phyloP scores from a whole-genome alignment of 2,329 filamentous ascomycete genomes.

The Claviceps spartinae region DNA sequence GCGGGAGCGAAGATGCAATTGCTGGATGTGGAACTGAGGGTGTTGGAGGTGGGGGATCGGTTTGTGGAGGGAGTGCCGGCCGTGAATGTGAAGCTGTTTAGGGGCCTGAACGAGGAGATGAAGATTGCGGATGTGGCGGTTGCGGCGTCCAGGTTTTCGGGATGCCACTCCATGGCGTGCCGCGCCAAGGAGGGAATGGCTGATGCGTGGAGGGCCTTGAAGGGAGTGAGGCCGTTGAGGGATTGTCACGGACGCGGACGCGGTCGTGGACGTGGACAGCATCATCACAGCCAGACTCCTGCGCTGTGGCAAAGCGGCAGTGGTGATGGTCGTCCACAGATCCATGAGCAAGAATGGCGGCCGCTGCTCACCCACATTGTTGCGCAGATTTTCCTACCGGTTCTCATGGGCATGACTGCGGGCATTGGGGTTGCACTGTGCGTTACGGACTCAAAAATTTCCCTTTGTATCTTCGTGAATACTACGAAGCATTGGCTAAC shows the following conservation, averaged over 20 bases:
- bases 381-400: constrained; percentile 51
- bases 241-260: constrained; percentile 11
- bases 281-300: background rate
- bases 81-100: constrained; percentile 48
- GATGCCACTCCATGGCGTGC: constrained; percentile 37
- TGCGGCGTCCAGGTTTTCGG: constrained; percentile 15
- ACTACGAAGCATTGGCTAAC: constrained; percentile 14
- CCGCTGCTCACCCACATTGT: constrained; percentile 41
- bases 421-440: constrained; percentile 54
- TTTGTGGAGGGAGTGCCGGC: constrained; percentile 40
- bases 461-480: too few species aligned
- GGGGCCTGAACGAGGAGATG: constrained; percentile 40
- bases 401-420: constrained; percentile 54
- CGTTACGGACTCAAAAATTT: constrained; percentile 13
- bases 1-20: constrained; percentile 38
- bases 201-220: constrained; percentile 15
- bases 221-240: constrained; percentile 10
- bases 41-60: constrained; percentile 44
- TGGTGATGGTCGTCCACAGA: background rate
- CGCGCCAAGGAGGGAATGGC: constrained; percentile 27
- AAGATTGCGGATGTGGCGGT: constrained; percentile 37
- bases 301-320: background rate
- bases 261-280: background rate
- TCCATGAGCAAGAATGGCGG: constrained; percentile 21
- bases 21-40: constrained; percentile 40